Conservation (phyloP, 116 monocot species). For the Thalassia testudinum region DNA sequence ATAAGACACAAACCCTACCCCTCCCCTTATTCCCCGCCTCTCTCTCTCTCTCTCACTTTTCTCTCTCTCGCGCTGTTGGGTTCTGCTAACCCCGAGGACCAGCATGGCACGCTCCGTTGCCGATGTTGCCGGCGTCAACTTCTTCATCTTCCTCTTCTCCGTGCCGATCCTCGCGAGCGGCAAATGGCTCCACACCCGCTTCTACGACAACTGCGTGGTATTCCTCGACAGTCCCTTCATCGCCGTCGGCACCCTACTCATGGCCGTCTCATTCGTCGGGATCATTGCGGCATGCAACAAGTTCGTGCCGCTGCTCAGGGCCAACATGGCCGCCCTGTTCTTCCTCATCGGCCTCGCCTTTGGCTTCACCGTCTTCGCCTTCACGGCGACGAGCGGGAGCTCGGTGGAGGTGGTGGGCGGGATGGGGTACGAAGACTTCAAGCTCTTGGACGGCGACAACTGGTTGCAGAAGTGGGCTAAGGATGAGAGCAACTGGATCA, state of each 20-base stretch:
- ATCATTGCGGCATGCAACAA: constrained; percentile 47
- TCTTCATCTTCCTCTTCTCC: constrained; percentile 39
- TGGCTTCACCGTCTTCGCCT: constrained; percentile 38
- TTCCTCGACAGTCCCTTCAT: constrained; percentile 40
- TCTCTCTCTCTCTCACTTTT: no score
- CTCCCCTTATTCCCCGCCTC: no score
- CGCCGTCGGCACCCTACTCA: constrained; percentile 19
- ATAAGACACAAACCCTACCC: no score
- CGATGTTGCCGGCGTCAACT: constrained; percentile 32
- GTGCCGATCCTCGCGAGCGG: constrained; percentile 34
- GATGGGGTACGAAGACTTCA: constrained; percentile 26
- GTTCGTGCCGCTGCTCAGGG: constrained; percentile 20
- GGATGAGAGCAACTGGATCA: constrained; percentile 19
- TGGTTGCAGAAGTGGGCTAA: constrained; percentile 27
- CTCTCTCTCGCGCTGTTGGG: no score
- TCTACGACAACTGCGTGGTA: constrained; percentile 22
- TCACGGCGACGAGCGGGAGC: constrained; percentile 35
- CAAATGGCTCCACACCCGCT: constrained; percentile 21
- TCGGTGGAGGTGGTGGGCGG: constrained; percentile 20
- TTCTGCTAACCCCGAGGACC: no score
- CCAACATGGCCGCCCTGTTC: constrained; percentile 44
- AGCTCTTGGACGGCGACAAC: constrained; percentile 25
- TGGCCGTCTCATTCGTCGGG: constrained; percentile 29
- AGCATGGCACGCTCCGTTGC: no score
- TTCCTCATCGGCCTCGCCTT: constrained; percentile 26